phyloP scores from a whole-genome alignment of 768 basidiomycete genomes.

The Boletus tomentosulus region DNA sequence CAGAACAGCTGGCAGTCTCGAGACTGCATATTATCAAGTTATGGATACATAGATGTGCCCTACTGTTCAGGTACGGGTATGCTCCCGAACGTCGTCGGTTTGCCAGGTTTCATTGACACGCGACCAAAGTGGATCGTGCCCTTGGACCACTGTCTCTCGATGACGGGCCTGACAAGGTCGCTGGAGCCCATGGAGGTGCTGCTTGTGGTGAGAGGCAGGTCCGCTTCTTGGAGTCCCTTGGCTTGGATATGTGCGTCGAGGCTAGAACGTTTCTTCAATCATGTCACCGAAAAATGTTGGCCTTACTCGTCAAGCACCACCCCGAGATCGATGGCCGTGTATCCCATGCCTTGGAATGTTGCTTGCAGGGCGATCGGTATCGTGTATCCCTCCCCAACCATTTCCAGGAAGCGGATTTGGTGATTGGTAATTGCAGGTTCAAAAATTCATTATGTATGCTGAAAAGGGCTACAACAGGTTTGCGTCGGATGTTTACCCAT shows the following conservation, averaged over 20 bases:
- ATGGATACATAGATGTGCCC: too few species aligned
- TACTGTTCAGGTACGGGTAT: constrained; percentile 39
- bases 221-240: constrained; percentile 56
- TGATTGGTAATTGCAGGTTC: constrained; percentile 45
- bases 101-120: constrained; percentile 78
- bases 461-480: constrained; percentile 74
- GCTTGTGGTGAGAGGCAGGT: constrained; percentile 80
- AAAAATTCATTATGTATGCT: constrained; percentile 85
- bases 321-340: constrained; percentile 76
- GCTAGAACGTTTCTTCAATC: constrained; percentile 19
- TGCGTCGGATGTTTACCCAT: constrained; percentile 60
- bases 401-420: constrained; percentile 29
- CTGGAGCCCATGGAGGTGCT: constrained; percentile 91
- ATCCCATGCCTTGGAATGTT: constrained; percentile 67
- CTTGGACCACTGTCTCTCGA: constrained; percentile 63
- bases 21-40: too few species aligned
- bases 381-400: constrained; percentile 68
- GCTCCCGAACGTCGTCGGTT: constrained; percentile 87
- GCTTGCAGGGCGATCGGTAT: constrained; percentile 84
- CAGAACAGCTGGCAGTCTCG: too few species aligned
- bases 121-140: constrained; percentile 85
- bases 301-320: constrained; percentile 71
- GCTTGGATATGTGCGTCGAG: constrained; percentile 54
- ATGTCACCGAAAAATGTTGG: neutral
- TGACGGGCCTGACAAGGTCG: constrained; percentile 83